Evolutionary conservation across 495 filamentous ascomycete genomes (phyloP).

Genomic region (Tuber aestivum): DNA sequence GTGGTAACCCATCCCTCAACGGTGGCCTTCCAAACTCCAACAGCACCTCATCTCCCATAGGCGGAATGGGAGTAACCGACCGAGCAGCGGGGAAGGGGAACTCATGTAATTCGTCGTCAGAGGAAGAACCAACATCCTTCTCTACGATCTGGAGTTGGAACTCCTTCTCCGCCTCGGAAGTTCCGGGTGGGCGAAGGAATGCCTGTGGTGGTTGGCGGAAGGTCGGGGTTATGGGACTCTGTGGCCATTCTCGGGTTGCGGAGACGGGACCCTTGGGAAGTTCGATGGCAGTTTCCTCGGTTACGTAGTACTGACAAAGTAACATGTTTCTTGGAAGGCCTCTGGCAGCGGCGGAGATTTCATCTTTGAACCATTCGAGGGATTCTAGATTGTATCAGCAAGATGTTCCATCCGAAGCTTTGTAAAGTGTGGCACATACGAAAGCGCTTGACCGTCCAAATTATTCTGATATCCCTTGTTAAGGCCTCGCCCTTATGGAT

Average conservation of each 20-base stretch:
- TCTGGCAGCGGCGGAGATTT: slow-evolving; percentile 76
- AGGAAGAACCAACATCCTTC: slow-evolving; percentile 19
- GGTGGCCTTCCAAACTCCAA: slow-evolving; percentile 92
- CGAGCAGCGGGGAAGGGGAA: slow-evolving; percentile 40
- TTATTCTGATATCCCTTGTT: slow-evolving; percentile 78
- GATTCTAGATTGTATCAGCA: slow-evolving; percentile 57
- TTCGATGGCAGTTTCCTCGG: slow-evolving; percentile 45
- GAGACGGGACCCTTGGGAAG: slow-evolving; percentile 40
- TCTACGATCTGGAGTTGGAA: slow-evolving; percentile 25
- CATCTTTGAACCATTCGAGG: slow-evolving; percentile 97
- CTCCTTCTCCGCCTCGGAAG: slow-evolving; percentile 51
- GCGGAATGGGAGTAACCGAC: slow-evolving; percentile 26
- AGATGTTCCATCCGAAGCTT: neutral
- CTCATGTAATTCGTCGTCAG: slow-evolving; percentile 19
- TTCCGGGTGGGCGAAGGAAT: slow-evolving; percentile 16
- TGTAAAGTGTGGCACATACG: slow-evolving; percentile 13
- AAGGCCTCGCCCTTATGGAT: slow-evolving; percentile 91
- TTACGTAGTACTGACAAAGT: slow-evolving; percentile 91
- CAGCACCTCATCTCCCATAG: slow-evolving; percentile 49
- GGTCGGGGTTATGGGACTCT: slow-evolving; percentile 31
- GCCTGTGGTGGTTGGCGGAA: slow-evolving; percentile 27
- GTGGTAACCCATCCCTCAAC: slow-evolving; percentile 72
- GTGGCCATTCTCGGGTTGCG: slow-evolving; percentile 41
- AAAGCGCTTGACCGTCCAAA: slow-evolving; percentile 78
- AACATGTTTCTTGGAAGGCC: slow-evolving; percentile 77